phyloP scores from a whole-genome alignment of 2,329 filamentous ascomycete genomes.

The Graphiopsis chlorocephala region DNA sequence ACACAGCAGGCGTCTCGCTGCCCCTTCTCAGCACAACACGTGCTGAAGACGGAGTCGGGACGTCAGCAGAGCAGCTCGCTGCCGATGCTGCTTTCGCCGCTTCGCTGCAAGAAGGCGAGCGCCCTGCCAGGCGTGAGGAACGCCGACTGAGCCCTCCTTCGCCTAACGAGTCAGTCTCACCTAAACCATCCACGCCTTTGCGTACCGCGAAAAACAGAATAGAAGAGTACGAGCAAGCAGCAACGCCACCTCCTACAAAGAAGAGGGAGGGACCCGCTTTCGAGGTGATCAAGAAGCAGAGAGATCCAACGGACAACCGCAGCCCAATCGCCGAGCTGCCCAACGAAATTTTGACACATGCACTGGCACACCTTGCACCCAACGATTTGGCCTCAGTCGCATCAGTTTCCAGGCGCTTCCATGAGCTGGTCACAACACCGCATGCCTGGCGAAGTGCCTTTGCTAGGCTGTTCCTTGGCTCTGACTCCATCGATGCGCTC shows the following conservation, averaged over 20 bases:
- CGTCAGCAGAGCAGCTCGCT: conserved; percentile 27
- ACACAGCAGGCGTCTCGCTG: conserved; percentile 40
- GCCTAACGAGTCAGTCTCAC: conserved; percentile 4
- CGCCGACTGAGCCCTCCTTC: conserved; percentile 28
- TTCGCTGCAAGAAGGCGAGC: conserved; percentile 24
- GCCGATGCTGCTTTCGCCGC: conserved; percentile 29
- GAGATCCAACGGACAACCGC: conserved; percentile 44
- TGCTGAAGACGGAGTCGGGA: conserved; percentile 33
- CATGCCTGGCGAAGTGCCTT: conserved; percentile 95
- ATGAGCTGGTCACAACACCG: conserved; percentile 80
- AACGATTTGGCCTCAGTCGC: conserved; percentile 78
- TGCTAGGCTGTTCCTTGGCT: conserved; percentile 81
- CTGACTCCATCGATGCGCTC: conserved; percentile 52
- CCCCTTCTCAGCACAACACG: conserved; percentile 37
- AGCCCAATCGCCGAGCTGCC: conserved; percentile 63
- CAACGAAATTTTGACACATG: conserved; percentile 90
- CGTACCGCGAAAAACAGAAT: conserved; percentile 51
- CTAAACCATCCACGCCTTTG: conserved; percentile 27
- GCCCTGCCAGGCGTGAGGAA: conserved; percentile 11
- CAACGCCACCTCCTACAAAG: conserved; percentile 34
- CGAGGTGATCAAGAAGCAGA: conserved; percentile 50
- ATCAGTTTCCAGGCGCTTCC: conserved; percentile 83
- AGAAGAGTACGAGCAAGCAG: conserved; percentile 53
- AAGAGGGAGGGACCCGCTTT: conserved; percentile 49
- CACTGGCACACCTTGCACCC: conserved; percentile 84